These are phyloP conservation scores for Fonsecaea monophora DNA, from an alignment of 2,329 filamentous ascomycete genomes.

Conservation along the genomic window DNA sequence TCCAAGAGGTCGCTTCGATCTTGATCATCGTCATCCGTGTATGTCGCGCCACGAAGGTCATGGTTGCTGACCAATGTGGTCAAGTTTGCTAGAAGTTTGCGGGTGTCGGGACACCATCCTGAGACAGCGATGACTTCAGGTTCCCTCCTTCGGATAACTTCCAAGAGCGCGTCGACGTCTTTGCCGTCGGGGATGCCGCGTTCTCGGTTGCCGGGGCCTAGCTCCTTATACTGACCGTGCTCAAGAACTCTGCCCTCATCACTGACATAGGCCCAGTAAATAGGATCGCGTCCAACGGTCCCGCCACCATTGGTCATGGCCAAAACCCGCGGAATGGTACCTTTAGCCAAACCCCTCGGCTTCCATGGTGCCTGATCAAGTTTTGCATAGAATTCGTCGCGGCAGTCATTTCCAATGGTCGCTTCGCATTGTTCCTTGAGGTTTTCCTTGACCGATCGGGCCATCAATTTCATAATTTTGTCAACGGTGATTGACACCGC, in stretches of 20 bases:
- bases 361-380: slow-evolving; percentile 97
- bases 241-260: slow-evolving; percentile 90
- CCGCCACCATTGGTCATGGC: slow-evolving; percentile 86
- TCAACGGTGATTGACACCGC: slow-evolving; percentile 80
- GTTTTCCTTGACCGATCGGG: slow-evolving; percentile 92
- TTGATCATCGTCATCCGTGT: slow-evolving; percentile 80
- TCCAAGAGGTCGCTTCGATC: slow-evolving; percentile 81
- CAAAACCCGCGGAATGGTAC: slow-evolving; percentile 85
- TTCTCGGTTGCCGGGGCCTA: slow-evolving; percentile 71
- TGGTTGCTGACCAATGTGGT: slow-evolving; percentile 79
- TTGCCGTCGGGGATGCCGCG: slow-evolving; percentile 69
- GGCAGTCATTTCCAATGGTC: slow-evolving; percentile 82
- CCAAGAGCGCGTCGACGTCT: slow-evolving; percentile 73
- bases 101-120: slow-evolving; percentile 85
- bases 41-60: slow-evolving; percentile 79
- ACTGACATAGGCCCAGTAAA: slow-evolving; percentile 91
- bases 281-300: slow-evolving; percentile 74
- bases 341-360: slow-evolving; percentile 87
- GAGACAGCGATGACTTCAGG: slow-evolving; percentile 91
- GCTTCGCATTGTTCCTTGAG: slow-evolving; percentile 94
- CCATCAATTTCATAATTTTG: slow-evolving; percentile 82
- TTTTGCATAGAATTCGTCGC: slow-evolving; percentile 85
- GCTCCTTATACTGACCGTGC: slow-evolving; percentile 83
- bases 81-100: slow-evolving; percentile 81
- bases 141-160: slow-evolving; percentile 77